Evolutionary conservation across 495 filamentous ascomycete genomes (phyloP).

Genomic region (Podospora tetraspora): DNA sequence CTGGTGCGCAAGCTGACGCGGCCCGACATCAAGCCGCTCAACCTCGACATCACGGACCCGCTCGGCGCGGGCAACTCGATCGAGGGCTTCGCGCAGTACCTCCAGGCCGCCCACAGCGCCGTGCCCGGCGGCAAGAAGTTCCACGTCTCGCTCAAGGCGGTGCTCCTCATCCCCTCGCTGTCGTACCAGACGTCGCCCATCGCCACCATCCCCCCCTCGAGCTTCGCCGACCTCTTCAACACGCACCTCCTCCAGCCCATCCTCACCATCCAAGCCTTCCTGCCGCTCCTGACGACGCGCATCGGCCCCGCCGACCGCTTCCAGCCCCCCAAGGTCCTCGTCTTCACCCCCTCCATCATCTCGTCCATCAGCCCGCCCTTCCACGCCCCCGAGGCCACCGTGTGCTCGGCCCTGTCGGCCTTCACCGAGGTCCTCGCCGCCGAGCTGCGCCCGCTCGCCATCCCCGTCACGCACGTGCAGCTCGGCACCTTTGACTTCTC

Average conservation of each 20-base stretch:
- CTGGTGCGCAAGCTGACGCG: conserved; percentile 67
- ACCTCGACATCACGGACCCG: conserved; percentile 69
- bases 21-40: conserved; percentile 73
- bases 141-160: conserved; percentile 65
- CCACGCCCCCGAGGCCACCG: conserved; percentile 73
- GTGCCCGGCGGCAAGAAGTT: conserved; percentile 67
- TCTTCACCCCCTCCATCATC: conserved; percentile 82
- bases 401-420: conserved; percentile 71
- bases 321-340: conserved; percentile 55
- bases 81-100: conserved; percentile 59
- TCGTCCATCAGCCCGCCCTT: conserved; percentile 77
- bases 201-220: conserved; percentile 71
- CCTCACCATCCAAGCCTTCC: conserved; percentile 76
- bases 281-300: conserved; percentile 65
- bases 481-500: conserved; percentile 77
- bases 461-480: conserved; percentile 76
- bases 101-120: conserved; percentile 65
- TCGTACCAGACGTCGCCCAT: conserved; percentile 70
- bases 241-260: conserved; percentile 89
- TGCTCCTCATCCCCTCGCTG: conserved; percentile 71
- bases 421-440: conserved; percentile 69
- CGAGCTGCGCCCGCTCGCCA: conserved; percentile 65
- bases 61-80: conserved; percentile 53
- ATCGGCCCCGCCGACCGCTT: conserved; percentile 37
- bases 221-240: conserved; percentile 85